Conservation (phyloP, 306 rosid genomes). For the Psophocarpus tetragonolobus region DNA sequence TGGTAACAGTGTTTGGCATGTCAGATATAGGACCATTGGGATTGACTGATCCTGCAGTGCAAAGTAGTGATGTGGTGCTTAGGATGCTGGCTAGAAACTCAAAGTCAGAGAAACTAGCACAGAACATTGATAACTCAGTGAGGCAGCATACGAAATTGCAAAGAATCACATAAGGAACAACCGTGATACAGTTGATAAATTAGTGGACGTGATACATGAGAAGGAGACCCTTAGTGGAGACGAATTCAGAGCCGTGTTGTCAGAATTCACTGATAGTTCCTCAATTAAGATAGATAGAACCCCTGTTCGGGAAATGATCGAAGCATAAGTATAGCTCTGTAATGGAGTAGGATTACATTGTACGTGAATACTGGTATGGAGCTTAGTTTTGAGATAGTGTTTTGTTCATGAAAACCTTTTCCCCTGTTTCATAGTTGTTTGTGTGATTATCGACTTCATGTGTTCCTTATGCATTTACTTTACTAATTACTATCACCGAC, state of each 20-base stretch:
- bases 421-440: background rate
- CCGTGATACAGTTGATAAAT: constrained; percentile 64
- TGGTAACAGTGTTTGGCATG: constrained; percentile 83
- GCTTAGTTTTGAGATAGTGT: background rate
- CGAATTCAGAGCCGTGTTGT: constrained; percentile 67
- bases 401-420: background rate
- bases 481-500: no score
- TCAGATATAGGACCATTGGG: constrained; percentile 87
- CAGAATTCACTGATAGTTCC: constrained; percentile 55
- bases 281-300: constrained; percentile 30
- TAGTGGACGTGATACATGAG: constrained; percentile 67
- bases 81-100: constrained; percentile 77
- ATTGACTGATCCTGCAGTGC: constrained; percentile 53
- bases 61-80: constrained; percentile 63
- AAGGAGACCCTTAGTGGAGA: constrained; percentile 69
- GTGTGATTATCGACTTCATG: background rate
- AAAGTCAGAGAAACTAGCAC: constrained; percentile 76
- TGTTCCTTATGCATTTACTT: background rate
- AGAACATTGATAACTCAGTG: constrained; percentile 64
- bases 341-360: background rate
- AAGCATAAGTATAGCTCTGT: constrained; percentile 36
- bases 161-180: constrained; percentile 58
- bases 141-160: constrained; percentile 62
- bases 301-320: constrained; percentile 46
- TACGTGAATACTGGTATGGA: background rate